Evolutionary conservation across 2,329 filamentous ascomycete genomes (phyloP), one percentile per base, ranked within the genome.

Genomic region (Triangularia setosa): DNA sequence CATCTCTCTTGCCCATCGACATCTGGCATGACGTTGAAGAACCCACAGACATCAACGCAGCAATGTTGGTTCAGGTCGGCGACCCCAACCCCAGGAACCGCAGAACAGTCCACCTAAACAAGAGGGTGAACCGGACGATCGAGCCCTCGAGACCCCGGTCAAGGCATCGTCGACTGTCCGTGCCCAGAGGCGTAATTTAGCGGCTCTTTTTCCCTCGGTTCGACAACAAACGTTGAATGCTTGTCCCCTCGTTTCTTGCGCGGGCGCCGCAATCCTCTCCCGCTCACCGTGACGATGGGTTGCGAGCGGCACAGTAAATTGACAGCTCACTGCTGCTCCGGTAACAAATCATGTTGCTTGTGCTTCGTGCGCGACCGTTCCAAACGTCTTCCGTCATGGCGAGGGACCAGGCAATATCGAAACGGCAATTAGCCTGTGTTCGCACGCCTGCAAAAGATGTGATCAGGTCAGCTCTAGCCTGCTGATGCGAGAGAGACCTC

Each of bases 391-490:
- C 35, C 35, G 58, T 54, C 53, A 27, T 63, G 52, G n/a, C 21
- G 23, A 28, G n/a, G 52, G 11, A 25, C 52, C 48, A 60, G 69
- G 67, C 64, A 72, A 69, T 71, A 68, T 67, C 63, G 58, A 65
- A 60, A 59, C 63, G 66, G 62, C 67, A 72, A 71, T 72, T 72
- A 73, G 71, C 67, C 72, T 73, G 71, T 71, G 70, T 58, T 55
- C 64, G 64, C 60, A 60, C 56, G 48, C 55, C 30, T 30, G 18
- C 11, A 44, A 18, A n/a, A 48, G 40, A 48, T 18, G 40, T 21
- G 40, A 48, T n/a, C 40, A 48, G 18, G 40, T 48, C 40, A 48
- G 40, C 40, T 48, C n/a, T 18, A 48, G 40, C 23, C 33, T 59
- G 57, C 57, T 59, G 25, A 30, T n/a, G n/a, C n/a, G 24, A 48